Base-by-base conservation (phyloP, 2,329 filamentous ascomycete species). In the Aureobasidium sp. region DNA sequence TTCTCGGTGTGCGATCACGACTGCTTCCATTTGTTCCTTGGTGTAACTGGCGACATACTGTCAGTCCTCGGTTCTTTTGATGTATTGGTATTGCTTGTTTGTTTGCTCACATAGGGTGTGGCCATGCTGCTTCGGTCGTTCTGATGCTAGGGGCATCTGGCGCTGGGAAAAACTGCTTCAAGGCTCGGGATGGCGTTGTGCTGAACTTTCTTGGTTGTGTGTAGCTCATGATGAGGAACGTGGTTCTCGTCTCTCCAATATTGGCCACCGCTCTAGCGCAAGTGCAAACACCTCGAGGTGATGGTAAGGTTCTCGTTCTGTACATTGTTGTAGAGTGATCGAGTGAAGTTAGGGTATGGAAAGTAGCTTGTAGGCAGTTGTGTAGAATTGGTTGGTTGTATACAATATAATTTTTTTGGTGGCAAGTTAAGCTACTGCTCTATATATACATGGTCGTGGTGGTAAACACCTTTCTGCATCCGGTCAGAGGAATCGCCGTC, bases 1-100 rank as follows among this genome's bases (percentile, higher is more conserved):
- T 67, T 87, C 74, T 27, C 93, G 87, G 72, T 97, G 93, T 25
- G 87, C 90, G 3, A 93, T 84, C 49, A 80, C 79, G 55, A 97
- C 84, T 25, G 74, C 72, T 27, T 83, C 79, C 88, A 97, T 94
- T 73, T 97, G 87, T 65, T 88, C 81, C 70, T 88, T 82, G 31
- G 88, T 89, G 74, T 90, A 96, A 64, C 86, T 82, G 22, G 25
- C 12, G 3, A 22, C 8, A 22, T 20, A 2, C 17, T 20, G 39
- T 64, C 37, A 55, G 59, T 56, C 20, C 27, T 48, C 27, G 57
- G 25, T 36, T 17, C 11, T 34, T 14, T n/a, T 12, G 49, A 34
- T 29, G 7, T 15, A 31, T 20, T 22, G 27, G 2, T 34, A 34
- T 3, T 34, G 7, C 8, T 22, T 34, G 39, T 14, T 25, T 17